Conservation (phyloP, 495 filamentous ascomycete species). For the Neurospora sp. region DNA sequence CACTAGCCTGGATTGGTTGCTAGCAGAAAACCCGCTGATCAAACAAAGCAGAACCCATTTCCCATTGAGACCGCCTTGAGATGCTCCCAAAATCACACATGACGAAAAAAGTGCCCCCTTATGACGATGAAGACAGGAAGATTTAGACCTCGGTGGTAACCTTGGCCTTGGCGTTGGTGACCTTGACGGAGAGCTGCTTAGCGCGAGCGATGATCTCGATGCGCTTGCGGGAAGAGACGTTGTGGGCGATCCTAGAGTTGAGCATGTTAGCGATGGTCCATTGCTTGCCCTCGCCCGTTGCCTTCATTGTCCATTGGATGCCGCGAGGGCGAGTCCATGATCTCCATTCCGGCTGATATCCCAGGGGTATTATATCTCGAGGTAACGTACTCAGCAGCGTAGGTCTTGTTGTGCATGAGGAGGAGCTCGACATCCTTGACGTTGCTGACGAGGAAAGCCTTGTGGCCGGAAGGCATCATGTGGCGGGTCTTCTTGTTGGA, state of each 20-base stretch:
- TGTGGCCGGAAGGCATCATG: conserved; percentile 98
- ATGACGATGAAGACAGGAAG: conserved; percentile 5
- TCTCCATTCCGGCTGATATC: background rate
- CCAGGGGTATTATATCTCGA: background rate
- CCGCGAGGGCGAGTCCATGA: background rate
- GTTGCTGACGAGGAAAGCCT: conserved; percentile 99
- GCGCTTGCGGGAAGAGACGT: conserved; percentile 96
- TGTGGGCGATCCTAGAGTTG: conserved; percentile 73
- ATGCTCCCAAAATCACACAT: conserved; percentile 22
- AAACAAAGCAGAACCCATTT: conserved; percentile 7
- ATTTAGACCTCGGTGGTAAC: conserved; percentile 91
- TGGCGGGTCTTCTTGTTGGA: conserved; percentile 98
- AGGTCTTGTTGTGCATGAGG: conserved; percentile 99
- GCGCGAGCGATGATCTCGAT: conserved; percentile 92
- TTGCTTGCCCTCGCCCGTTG: background rate
- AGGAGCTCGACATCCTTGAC: conserved; percentile 89
- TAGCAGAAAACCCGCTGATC: conserved; percentile 3
- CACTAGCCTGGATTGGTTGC: conserved; percentile 6
- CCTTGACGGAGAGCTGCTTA: conserved; percentile 97
- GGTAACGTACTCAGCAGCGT: conserved; percentile 83
- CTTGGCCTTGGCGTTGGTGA: conserved; percentile 97
- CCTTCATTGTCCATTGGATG: background rate
- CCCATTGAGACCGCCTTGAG: conserved; percentile 19
- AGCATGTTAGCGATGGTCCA: background rate
- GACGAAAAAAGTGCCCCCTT: conserved; percentile 18